Evolutionary conservation across 805 yeast species (phyloP).

Genomic region (Yamadazyma kitorensis): DNA sequence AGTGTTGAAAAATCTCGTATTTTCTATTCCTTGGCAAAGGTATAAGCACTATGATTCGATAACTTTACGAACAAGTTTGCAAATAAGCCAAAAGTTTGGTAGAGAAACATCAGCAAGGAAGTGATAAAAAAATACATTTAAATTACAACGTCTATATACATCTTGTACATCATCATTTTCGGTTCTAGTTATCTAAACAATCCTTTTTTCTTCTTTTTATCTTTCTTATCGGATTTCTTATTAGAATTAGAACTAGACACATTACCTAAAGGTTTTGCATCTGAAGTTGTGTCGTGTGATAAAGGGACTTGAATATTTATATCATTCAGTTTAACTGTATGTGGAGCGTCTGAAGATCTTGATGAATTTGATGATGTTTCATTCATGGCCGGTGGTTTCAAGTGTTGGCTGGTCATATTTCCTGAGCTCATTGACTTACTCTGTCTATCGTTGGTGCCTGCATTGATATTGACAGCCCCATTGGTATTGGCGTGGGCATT

Average conservation of each 20-base stretch:
- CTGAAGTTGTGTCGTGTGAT: neutral
- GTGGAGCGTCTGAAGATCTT: conserved; percentile 22
- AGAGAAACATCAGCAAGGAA: no score
- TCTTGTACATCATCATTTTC: no score
- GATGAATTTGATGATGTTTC: conserved; percentile 9
- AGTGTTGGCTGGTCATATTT: conserved; percentile 15
- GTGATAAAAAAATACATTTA: no score
- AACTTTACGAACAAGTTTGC: no score
- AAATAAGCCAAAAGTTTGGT: no score
- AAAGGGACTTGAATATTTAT: conserved; percentile 16
- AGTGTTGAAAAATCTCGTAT: no score
- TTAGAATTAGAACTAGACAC: conserved; percentile 11
- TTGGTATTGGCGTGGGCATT: no score
- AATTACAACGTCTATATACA: no score
- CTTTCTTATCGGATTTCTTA: conserved; percentile 11
- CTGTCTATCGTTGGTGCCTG: conserved; percentile 4
- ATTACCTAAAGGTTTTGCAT: conserved; percentile 29
- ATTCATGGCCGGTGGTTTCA: conserved; percentile 18
- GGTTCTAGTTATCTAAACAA: conserved; percentile 22
- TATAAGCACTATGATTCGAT: no score
- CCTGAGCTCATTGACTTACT: conserved; percentile 14
- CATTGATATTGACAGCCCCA: neutral
- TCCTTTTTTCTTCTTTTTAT: conserved; percentile 27
- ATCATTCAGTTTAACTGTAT: conserved; percentile 18
- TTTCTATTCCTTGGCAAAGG: no score